A percentile compares a stretch with the other conserved stretches of the same genome.
Conservation (phyloP, 176 grass and related monocot species). For the Rhipidocladum racemiflorum region DNA sequence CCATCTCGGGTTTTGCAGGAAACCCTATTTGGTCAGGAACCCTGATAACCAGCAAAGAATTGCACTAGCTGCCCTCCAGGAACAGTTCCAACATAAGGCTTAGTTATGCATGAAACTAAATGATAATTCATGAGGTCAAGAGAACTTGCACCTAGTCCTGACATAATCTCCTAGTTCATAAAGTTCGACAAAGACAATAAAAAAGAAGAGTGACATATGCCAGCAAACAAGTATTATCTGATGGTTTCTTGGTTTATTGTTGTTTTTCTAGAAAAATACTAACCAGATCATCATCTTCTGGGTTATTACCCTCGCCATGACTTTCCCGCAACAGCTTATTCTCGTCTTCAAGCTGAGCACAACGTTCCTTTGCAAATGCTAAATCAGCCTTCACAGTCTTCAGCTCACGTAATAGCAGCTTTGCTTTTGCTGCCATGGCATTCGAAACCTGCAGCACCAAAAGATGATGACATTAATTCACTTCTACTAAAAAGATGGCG, state of each 20-base stretch:
- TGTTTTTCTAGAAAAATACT: conserved; percentile 1
- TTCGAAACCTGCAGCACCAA: conserved; percentile 74
- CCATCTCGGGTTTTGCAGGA: neutral
- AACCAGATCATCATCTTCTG: conserved; percentile 96
- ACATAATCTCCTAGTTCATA: neutral
- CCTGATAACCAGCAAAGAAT: neutral
- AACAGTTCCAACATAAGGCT: neutral
- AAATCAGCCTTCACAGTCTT: conserved; percentile 96
- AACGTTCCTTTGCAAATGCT: conserved; percentile 87
- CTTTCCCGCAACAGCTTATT: conserved; percentile 84
- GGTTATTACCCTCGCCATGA: conserved; percentile 70
- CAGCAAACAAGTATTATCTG: neutral
- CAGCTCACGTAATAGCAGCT: conserved; percentile 85
- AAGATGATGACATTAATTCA: conserved; percentile 19
- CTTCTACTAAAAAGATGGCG: neutral
- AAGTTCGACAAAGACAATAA: neutral
- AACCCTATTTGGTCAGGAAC: neutral
- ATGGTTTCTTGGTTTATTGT: neutral
- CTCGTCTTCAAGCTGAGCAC: conserved; percentile 95
- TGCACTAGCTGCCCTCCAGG: neutral
- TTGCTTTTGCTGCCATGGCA: conserved; percentile 99
- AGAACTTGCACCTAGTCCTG: neutral
- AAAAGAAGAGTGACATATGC: neutral
- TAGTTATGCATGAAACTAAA: neutral
- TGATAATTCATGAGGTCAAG: neutral